Evolutionary conservation across 805 yeast genomes (phyloP), one percentile per base, ranked within the genome.

Genomic region (Saccharomyces paradoxus): DNA sequence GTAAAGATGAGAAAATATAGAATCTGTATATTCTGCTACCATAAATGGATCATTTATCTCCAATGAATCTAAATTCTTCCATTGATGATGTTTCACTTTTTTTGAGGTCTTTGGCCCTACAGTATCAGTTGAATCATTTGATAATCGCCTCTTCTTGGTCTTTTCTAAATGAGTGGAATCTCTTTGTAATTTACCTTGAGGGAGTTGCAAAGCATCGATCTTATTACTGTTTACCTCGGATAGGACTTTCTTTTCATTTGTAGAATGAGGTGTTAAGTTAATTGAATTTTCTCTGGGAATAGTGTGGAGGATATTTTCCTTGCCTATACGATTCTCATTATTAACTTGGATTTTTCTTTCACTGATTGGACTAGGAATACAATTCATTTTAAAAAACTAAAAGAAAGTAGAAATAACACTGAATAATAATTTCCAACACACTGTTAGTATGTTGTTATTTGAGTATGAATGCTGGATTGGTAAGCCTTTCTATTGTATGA

Each of bases 11-110:
- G 77, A 82, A 71, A 89, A 90, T 52, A 92, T 91, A 57, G 91
- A 97, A 58, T 76, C 79, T 44, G 86, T 90, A 70, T 92, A 92
- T 71, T 92, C 99, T 52, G 86, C 79, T 21, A 86, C 96, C 96
- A 90, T 89, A 58, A 86, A 69, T 17, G 90, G 87, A 67, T 86
- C 92, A 59, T 82, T 85, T 49, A 70, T 65, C 65, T 86, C 92
- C 56, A 81, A 87, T 32, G 78, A 81, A 65, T 86, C 91, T 57
- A 85, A 73, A 66, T 86, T 88, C 60, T 81, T 56, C 62, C 62
- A 59, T n/a, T 12, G 14, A 9, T 14, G n/a, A 9, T 26, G n/a
- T 32, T 26, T 27, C 46, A 28, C 28, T 14, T 41, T 50, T 26
- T 44, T 44, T 26, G 28, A 41, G 9, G 83, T 83, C 84, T 82